Evolutionary conservation across 2,329 filamentous ascomycete genomes (phyloP), one percentile per base, ranked within the genome.

Genomic region (Rugonectria rugulosa): DNA sequence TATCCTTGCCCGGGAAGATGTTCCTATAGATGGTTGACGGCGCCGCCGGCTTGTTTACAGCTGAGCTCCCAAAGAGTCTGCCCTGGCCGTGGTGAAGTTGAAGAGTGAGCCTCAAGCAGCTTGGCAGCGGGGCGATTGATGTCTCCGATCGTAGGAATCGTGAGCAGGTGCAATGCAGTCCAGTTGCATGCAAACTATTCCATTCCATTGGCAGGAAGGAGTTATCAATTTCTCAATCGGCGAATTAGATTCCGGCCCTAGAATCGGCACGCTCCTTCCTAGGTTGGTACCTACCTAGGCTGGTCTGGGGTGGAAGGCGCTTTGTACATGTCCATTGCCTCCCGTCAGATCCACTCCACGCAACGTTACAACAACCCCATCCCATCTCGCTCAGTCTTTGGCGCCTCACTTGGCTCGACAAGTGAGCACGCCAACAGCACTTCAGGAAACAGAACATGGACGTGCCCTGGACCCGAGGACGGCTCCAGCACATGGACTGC

Each of bases 281-380:
- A 6, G 6, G 6, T 6, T 32, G 29, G 29, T 32, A 6, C 29
- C 29, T 11, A 11, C 10, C 29, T 32, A 5, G 12, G 7, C 26
- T 7, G 20, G 19, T 20, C 17, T 24, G 20, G 34, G 20, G 42
- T 24, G 19, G 7, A 44, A 26, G 40, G 19, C 9, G 21, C 37
- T 19, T 14, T 41, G 15, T 21, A 26, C 32, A 50, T 21, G 52
- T 50, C 45, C 52, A 24, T 17, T 12, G 26, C 26, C 27, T 27
- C 23, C 36, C 45, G 43, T 15, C 50, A 12, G 10, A 21, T 40
- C 37, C 20, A n/a, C 53, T 42, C 53, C 41, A 56, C 53, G 53
- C 53, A 56, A 56, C 53, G 53, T 56, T 56, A 56, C 53, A 56
- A 46, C 46, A 56, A 55, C 53, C 45, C 52, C 52, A 46, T 53